A percentile compares a stretch with the other conserved stretches of the same genome.
Conservation (phyloP, 768 basidiomycete genomes). For the Boletus coccyginus region DNA sequence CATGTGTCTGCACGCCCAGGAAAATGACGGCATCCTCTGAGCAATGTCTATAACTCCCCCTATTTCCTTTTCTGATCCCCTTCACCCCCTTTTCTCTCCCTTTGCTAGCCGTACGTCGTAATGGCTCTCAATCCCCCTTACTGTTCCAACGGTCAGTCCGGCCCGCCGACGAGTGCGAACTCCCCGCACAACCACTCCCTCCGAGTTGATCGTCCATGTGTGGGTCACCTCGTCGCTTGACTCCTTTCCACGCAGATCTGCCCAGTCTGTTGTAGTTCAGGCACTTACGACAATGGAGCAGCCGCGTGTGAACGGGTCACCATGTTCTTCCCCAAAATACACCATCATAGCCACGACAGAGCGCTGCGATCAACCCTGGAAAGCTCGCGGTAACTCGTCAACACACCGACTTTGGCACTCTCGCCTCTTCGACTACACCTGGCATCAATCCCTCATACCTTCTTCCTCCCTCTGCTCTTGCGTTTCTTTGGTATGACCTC, state of each 20-base stretch:
- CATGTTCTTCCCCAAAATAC: slow-evolving; percentile 3
- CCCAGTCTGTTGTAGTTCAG: not conserved
- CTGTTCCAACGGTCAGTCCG: not conserved
- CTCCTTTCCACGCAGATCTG: not conserved
- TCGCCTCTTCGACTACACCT: not conserved
- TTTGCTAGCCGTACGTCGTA: not conserved
- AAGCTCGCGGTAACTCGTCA: slow-evolving; percentile 1
- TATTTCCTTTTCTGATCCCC: slow-evolving; percentile 12
- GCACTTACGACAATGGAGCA: slow-evolving; percentile 21
- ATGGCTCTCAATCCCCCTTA: not conserved
- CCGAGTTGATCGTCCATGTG: not conserved
- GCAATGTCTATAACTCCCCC: not conserved
- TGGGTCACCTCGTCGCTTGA: not conserved
- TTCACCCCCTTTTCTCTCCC: not conserved
- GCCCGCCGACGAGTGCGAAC: not conserved
- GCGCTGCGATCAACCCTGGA: slow-evolving; percentile 13
- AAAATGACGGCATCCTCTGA: slow-evolving; percentile 10
- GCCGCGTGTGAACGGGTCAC: slow-evolving; percentile 12
- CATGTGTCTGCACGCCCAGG: slow-evolving; percentile 10
- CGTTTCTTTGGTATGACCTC: slow-evolving; percentile 15
- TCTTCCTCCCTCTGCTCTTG: slow-evolving; percentile 21
- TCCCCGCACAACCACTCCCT: no score
- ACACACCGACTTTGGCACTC: not conserved
- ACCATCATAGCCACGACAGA: not conserved
- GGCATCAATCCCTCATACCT: not conserved